Conservation (phyloP, 2,329 filamentous ascomycete species). For the Aureobasidium musti region DNA sequence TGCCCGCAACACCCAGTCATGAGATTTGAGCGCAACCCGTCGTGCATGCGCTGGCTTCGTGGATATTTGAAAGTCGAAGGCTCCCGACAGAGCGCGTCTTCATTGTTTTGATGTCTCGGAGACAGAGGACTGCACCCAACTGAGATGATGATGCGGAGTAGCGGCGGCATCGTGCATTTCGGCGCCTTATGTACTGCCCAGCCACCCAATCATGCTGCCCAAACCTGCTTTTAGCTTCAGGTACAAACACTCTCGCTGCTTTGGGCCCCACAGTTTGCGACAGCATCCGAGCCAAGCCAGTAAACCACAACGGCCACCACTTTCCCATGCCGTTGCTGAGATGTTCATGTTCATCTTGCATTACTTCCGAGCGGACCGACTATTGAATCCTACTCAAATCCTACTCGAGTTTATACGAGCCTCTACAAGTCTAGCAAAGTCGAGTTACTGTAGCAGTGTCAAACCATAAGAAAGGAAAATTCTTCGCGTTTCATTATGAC, state of each 20-base stretch:
- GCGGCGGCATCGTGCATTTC: constrained; percentile 19
- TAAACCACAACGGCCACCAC: constrained; percentile 6
- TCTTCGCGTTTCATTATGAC: constrained; percentile 18
- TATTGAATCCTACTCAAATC: constrained; percentile 22
- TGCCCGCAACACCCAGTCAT: neutral
- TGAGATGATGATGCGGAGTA: constrained; percentile 14
- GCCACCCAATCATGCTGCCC: constrained; percentile 13
- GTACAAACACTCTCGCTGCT: neutral
- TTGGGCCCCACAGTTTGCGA: constrained; percentile 9
- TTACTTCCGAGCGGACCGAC: neutral
- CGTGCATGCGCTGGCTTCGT: constrained; percentile 18
- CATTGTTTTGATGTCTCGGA: constrained; percentile 21
- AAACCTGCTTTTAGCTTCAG: constrained; percentile 6
- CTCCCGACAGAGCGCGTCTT: neutral
- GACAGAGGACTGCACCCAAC: neutral
- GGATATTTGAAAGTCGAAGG: neutral
- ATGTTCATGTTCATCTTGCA: neutral
- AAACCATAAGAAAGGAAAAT: neutral
- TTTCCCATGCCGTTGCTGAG: constrained; percentile 9
- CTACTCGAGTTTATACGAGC: neutral
- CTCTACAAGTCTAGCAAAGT: neutral
- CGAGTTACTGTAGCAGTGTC: constrained; percentile 1
- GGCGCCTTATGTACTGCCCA: neutral
- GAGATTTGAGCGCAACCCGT: constrained; percentile 19
- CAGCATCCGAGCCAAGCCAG: constrained; percentile 11